Base-by-base conservation (phyloP, 768 basidiomycete species). In the Hortiboletus flavorubellus region DNA sequence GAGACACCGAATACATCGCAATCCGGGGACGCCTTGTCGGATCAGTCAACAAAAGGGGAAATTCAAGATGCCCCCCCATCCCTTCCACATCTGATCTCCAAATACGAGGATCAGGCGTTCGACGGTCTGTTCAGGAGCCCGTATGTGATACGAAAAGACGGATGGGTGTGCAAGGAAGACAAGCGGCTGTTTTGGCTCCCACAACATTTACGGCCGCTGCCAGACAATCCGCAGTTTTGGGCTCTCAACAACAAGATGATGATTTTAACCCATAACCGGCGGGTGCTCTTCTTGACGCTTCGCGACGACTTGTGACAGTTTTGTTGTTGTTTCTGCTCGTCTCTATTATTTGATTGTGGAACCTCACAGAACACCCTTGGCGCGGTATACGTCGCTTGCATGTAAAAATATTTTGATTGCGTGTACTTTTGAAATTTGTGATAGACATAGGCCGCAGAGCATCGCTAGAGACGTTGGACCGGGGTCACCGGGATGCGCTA, bases 141-240 rank as follows among this genome's bases (percentile, higher is more conserved):
- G 5, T 47, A 58, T 16, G 33, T 15, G 33, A 42, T 60, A 40
- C 56, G 41, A 7, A 38, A 53, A 8, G 59, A 60, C 18, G 59
- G 59, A 9, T 60, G 59, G 59, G 46, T 60, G 30, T 54, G 47
- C 42, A 23, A 54, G 4, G 59, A 10, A 3, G 44, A 58, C 31
- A 43, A 45, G 31, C 45, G 46, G 7, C 31, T 59, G 38, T 59
- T 60, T 37, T 60, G 59, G 59, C 46, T 60, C 6, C 59, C 59
- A 4, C 48, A 46, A 21, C 52, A 53, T 51, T 12, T 60, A 31
- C 51, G 59, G 11, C 59, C 59, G 41, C 8, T 39, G 34, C 16
- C 14, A 9, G 15, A 14, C 21, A 30, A 52, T 23, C 37, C 30
- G 2, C 49, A 51, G 10, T 53, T 58, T 52, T 30, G 40, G 12